A percentile compares a stretch with the other conserved stretches of the same genome.
These are phyloP conservation scores for Serpula lacrymans DNA, from an alignment of 768 basidiomycete genomes.

Conservation along the genomic window DNA sequence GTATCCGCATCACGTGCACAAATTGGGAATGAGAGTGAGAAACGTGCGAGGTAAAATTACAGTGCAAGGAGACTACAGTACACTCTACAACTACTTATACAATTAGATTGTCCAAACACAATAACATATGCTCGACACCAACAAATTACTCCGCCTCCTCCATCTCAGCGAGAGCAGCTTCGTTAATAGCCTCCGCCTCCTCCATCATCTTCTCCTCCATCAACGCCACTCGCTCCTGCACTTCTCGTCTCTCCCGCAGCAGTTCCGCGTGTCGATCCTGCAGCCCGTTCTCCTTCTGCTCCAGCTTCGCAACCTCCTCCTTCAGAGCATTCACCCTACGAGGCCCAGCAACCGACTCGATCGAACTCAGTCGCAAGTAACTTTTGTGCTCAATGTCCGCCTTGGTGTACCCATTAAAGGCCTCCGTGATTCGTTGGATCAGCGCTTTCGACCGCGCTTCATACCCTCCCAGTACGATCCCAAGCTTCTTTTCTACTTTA, in stretches of 20 bases:
- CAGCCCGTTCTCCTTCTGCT: constrained; percentile 69
- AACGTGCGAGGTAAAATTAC: no score
- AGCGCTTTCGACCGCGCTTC: constrained; percentile 69
- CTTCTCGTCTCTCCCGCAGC: constrained; percentile 62
- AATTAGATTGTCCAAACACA: no score
- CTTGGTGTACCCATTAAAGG: constrained; percentile 69
- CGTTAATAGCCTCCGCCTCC: constrained; percentile 80
- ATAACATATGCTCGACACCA: no score
- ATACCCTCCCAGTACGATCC: constrained; percentile 88
- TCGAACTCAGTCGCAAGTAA: constrained; percentile 67
- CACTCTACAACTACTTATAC: no score
- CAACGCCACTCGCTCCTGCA: constrained; percentile 50
- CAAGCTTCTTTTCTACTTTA: constrained; percentile 90
- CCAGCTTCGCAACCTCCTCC: constrained; percentile 83
- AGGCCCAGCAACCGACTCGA: constrained; percentile 77
- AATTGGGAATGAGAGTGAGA: no score
- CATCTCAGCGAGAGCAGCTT: constrained; percentile 67
- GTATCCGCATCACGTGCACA: no score
- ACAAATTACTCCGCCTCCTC: constrained; percentile 29
- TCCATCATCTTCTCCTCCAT: constrained; percentile 87
- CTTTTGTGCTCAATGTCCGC: constrained; percentile 72
- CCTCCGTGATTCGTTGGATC: constrained; percentile 56
- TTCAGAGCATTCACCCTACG: constrained; percentile 71
- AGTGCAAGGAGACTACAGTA: no score
- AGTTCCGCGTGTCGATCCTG: constrained; percentile 87